Percentiles rank a stretch among this genome's conserved stretches.
Evolutionary conservation across 225 moss, liverwort and hornwort species (phyloP).

Genomic region (Rhytidiadelphus loreus): DNA sequence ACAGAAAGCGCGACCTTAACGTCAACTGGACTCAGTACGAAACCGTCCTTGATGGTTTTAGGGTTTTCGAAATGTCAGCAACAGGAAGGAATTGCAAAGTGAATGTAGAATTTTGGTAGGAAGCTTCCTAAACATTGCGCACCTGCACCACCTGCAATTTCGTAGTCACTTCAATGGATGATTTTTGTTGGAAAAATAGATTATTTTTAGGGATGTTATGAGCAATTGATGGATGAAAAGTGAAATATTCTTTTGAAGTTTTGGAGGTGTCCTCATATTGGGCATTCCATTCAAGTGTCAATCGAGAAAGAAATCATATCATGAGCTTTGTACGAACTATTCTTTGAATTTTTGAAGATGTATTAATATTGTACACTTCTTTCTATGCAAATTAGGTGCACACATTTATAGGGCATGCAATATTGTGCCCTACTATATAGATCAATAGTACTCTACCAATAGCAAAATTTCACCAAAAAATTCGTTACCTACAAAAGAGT

Average conservation of each 20-base stretch:
- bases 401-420: background rate
- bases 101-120: too few species aligned
- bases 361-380: background rate
- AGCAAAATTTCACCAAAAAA: accelerated
- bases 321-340: background rate
- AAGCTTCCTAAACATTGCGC: too few species aligned
- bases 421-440: too few species aligned
- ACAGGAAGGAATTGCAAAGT: too few species aligned
- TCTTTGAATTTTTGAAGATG: background rate
- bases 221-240: background rate
- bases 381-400: background rate
- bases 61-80: background rate
- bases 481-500: background rate
- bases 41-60: background rate
- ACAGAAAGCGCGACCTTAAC: background rate
- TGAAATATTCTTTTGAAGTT: background rate
- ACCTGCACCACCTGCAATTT: too few species aligned
- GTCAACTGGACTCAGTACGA: background rate
- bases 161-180: too few species aligned
- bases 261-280: background rate
- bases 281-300: background rate
- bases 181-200: too few species aligned
- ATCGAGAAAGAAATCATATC: background rate
- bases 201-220: background rate
- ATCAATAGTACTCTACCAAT: background rate